Evolutionary conservation across 140 eudicot genomes (phyloP).

Genomic region (Erigeron philadelphicus): DNA sequence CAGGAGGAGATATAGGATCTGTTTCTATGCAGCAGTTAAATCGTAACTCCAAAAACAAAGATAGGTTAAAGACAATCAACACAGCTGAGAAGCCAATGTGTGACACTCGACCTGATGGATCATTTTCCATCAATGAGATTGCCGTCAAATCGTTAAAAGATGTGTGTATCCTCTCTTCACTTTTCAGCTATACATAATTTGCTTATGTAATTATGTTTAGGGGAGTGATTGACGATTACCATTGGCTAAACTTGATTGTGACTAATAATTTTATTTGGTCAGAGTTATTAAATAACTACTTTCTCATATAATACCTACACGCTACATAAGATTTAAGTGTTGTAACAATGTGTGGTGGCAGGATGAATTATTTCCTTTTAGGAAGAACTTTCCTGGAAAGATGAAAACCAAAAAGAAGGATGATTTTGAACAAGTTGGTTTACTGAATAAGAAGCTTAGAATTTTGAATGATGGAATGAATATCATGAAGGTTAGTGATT

Average conservation of each 20-base stretch:
- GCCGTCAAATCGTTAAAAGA: constrained; percentile 34
- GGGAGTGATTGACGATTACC: background rate
- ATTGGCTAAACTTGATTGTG: background rate
- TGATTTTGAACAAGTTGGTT: constrained; percentile 53
- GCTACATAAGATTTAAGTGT: constrained; percentile 13
- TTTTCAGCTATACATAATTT: constrained; percentile 11
- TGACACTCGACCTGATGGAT: constrained; percentile 37
- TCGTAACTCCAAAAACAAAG: constrained; percentile 41
- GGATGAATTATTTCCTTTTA: constrained; percentile 53
- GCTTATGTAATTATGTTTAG: background rate
- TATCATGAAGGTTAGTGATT: constrained; percentile 31
- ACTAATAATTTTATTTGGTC: background rate
- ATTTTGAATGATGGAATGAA: constrained; percentile 74
- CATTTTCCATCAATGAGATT: constrained; percentile 38
- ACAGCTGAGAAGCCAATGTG: constrained; percentile 36
- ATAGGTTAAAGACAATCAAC: constrained; percentile 42
- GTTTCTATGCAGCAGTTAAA: constrained; percentile 32
- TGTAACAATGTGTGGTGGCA: constrained; percentile 38
- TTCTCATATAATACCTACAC: background rate
- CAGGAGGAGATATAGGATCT: constrained; percentile 37
- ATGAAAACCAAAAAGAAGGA: constrained; percentile 59
- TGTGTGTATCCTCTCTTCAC: constrained; percentile 26
- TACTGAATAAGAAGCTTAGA: constrained; percentile 64
- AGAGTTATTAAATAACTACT: background rate
- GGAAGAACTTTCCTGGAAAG: constrained; percentile 49